Percentiles rank a stretch among this genome's conserved stretches.
Conservation (phyloP, 768 basidiomycete species). For the Trametes cinnabarina region DNA sequence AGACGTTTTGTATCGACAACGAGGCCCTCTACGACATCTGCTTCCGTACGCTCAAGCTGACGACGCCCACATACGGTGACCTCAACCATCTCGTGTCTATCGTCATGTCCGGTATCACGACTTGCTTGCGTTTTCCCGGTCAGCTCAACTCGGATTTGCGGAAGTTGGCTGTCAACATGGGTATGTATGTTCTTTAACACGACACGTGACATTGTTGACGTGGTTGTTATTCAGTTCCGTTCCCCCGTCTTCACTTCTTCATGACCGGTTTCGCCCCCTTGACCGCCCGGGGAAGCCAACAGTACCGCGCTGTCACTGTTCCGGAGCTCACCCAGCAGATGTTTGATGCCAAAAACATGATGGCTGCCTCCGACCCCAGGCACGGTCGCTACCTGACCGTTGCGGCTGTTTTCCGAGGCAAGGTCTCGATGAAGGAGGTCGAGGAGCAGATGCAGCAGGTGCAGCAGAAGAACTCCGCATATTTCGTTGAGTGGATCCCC, state of each 20-base stretch:
- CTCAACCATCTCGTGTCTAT: conserved; percentile 97
- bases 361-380: conserved; percentile 96
- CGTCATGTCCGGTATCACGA: conserved; percentile 99
- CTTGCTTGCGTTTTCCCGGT: conserved; percentile 99
- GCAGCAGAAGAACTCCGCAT: conserved; percentile 95
- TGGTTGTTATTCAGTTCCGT: conserved; percentile 62
- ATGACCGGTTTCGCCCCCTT: conserved; percentile 95
- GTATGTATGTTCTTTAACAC: conserved; percentile 45
- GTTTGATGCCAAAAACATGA: conserved; percentile 99
- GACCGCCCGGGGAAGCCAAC: conserved; percentile 89
- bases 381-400: conserved; percentile 98
- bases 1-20: conserved; percentile 99
- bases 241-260: conserved; percentile 99
- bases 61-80: conserved; percentile 94
- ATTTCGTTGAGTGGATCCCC: conserved; percentile 99
- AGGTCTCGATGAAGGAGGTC: conserved; percentile 99
- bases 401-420: conserved; percentile 97
- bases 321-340: conserved; percentile 98
- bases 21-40: conserved; percentile 99
- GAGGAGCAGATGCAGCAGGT: conserved; percentile 99
- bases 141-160: conserved; percentile 98
- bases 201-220: not conserved
- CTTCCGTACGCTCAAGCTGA: conserved; percentile 95
- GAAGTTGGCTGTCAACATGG: conserved; percentile 99
- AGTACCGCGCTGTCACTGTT: conserved; percentile 95